Evolutionary conservation across 202 grass and related monocot genomes (phyloP).

Genomic region (Brachypodium distachyon): DNA sequence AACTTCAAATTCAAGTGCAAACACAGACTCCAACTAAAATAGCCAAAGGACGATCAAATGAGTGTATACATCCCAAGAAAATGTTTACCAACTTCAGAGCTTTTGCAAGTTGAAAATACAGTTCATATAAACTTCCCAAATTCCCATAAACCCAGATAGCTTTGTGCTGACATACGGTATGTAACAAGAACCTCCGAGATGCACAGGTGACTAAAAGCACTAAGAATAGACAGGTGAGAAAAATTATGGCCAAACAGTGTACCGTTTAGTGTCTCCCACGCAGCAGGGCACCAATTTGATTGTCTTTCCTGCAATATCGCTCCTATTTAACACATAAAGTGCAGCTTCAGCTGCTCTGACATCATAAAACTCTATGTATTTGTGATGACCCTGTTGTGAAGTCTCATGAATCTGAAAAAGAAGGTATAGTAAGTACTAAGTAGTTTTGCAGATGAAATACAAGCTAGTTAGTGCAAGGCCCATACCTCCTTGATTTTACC

Average conservation of each 20-base stretch:
- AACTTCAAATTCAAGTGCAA: neutral
- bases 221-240: neutral
- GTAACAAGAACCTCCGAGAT: neutral
- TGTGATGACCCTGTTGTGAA: constrained; percentile 44
- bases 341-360: constrained; percentile 74
- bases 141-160: neutral
- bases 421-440: constrained; percentile 8
- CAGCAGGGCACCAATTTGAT: constrained; percentile 65
- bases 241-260: constrained; percentile 12
- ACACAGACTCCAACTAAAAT: neutral
- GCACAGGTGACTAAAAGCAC: neutral
- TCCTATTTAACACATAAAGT: constrained; percentile 53
- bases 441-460: neutral
- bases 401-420: constrained; percentile 56
- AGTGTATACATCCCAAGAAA: neutral
- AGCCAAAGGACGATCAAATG: neutral
- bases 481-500: constrained; percentile 93
- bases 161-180: neutral
- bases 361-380: constrained; percentile 89
- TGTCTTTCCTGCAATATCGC: constrained; percentile 62
- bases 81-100: neutral
- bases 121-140: neutral
- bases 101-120: neutral
- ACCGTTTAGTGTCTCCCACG: constrained; percentile 43
- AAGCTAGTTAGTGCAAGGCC: neutral